Evolutionary conservation across 306 rosid genomes (phyloP).

Genomic region (Quillaja saponaria): DNA sequence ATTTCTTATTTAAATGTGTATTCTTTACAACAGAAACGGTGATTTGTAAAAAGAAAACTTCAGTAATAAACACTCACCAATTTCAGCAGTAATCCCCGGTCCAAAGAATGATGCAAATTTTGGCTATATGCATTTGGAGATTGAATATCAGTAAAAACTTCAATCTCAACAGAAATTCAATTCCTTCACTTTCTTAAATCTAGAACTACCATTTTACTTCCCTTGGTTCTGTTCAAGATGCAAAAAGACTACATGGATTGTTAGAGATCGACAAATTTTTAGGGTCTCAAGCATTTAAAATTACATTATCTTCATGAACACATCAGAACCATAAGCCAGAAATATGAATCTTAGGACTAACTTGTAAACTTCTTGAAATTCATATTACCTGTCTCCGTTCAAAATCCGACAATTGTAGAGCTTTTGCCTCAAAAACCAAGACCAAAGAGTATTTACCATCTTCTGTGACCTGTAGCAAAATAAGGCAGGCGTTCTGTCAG

Average conservation of each 20-base stretch:
- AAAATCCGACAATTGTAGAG: slow-evolving; percentile 78
- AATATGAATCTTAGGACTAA: background rate
- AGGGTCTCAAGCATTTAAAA: too few relatives aligned
- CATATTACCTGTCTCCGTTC: slow-evolving; percentile 81
- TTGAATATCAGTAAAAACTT: slow-evolving; percentile 24
- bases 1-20: slow-evolving; percentile 29
- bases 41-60: slow-evolving; percentile 14
- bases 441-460: slow-evolving; percentile 77
- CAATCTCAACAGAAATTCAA: background rate
- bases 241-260: background rate
- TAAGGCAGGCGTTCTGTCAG: slow-evolving; percentile 6
- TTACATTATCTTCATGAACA: background rate
- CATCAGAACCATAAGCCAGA: background rate
- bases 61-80: slow-evolving; percentile 56
- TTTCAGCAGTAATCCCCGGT: slow-evolving; percentile 88
- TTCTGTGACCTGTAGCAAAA: slow-evolving; percentile 58
- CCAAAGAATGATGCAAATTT: slow-evolving; percentile 94
- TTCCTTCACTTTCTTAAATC: background rate
- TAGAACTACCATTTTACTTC: background rate
- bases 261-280: background rate
- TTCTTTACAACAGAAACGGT: slow-evolving; percentile 6
- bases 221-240: slow-evolving; percentile 4
- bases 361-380: background rate
- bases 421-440: slow-evolving; percentile 80
- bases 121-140: slow-evolving; percentile 52